These are phyloP conservation scores for Nigrospora sphaerica DNA, from an alignment of 2,329 filamentous ascomycete species.

Conservation along the genomic window DNA sequence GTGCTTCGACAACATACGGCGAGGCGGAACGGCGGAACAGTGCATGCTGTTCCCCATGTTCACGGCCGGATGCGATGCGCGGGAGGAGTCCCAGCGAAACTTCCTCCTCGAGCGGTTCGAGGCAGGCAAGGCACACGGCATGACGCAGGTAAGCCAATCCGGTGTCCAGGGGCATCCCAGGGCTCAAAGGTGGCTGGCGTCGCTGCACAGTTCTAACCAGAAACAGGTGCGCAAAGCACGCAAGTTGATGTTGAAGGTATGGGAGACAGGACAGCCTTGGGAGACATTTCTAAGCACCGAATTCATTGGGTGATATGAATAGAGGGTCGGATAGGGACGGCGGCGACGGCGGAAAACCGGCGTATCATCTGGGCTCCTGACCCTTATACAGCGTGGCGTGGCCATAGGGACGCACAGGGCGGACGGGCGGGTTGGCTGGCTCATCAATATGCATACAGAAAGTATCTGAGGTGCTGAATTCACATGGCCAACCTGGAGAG, in stretches of 20 bases:
- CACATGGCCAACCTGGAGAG: too few relatives aligned
- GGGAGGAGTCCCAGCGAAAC: constrained; percentile 44
- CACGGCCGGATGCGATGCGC: constrained; percentile 70
- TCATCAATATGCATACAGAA: too few relatives aligned
- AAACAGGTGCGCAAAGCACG: constrained; percentile 52
- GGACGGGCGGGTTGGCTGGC: too few relatives aligned
- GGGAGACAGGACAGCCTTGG: constrained; percentile 62
- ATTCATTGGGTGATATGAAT: constrained; percentile 52
- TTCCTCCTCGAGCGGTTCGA: constrained; percentile 60
- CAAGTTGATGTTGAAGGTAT: constrained; percentile 60
- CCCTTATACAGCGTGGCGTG: too few relatives aligned
- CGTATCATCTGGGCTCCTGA: too few relatives aligned
- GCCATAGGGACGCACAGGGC: too few relatives aligned
- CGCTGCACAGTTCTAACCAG: constrained; percentile 6
- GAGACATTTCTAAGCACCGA: constrained; percentile 60
- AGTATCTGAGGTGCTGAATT: too few relatives aligned
- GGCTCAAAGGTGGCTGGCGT: not conserved
- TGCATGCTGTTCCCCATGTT: constrained; percentile 77
- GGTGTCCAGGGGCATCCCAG: not conserved
- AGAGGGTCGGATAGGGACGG: not conserved
- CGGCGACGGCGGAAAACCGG: too few relatives aligned
- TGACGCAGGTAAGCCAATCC: constrained; percentile 57
- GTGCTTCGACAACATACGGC: constrained; percentile 53
- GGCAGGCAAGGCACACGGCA: constrained; percentile 64
- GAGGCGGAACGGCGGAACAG: constrained; percentile 64